Evolutionary conservation across 202 grass and related monocot genomes (phyloP), one percentile per base, ranked within the genome.

Genomic region (Panicum hallii): DNA sequence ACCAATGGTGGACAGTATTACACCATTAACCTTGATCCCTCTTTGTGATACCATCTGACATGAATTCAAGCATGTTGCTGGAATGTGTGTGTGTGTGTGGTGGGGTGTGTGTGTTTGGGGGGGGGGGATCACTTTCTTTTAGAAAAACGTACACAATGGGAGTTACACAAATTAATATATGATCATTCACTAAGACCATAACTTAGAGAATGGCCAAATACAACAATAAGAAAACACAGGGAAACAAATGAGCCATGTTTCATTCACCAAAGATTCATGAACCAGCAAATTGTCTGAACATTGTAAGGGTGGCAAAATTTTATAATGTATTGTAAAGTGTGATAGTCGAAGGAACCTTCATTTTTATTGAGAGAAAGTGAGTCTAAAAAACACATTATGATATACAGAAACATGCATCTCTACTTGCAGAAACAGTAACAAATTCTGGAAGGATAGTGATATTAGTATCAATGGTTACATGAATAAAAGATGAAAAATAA

Each of bases 401-500:
- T 80, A 80, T 79, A 64, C 47, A 4, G 19, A 11, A 52, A 64
- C 9, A 69, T 55, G 54, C 50, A 80, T 64, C 48, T 82, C 28
- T 63, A 13, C 38, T 89, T 70, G 72, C 65, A 41, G 77, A 72
- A 55, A 74, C 40, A 46, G 22, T 55, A 42, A 11, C 13, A 42
- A 74, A 77, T 72, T 77, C 23, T 16, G 53, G 9, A 89, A 66
- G 47, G 26, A 61, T 63, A 63, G 13, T 63, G 44, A 72, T 14
- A 56, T 70, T 8, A 77, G 57, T 42, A 75, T 61, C 67, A 79
- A 36, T 79, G 44, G 11, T 60, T 63, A 54, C 17, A 32, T 68
- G 23, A 83, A 44, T 53, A 43, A 72, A 88, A n/a, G 10, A 58
- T 1, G 26, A 83, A 12, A 68, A 55, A 81, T 78, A 74, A 81